Evolutionary conservation across 164 flowering plant species (phyloP), one percentile per base, ranked within the genome.

Genomic region (Magnolia changhungtana): DNA sequence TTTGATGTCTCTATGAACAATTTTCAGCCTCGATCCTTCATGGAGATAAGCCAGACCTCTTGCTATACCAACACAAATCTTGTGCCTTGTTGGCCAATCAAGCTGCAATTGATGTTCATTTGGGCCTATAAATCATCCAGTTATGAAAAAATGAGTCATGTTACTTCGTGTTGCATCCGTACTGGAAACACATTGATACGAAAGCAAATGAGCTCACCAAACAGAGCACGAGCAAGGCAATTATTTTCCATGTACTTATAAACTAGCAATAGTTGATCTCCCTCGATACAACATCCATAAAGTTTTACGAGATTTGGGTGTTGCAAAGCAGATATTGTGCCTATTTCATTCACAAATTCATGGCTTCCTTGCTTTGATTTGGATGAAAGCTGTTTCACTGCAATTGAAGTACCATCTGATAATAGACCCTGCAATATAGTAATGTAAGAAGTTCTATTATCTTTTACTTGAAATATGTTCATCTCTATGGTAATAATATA

Each of bases 1-100:
- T 76, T 90, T 90, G 71, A 90, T 90, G 83, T 90, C 93, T 81
- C 93, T 77, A 71, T 90, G 93, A 73, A 90, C 91, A 77, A 90
- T 87, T 74, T 86, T 90, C 29, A 90, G 80, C 29, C 77, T 80
- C 50, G 94, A 89, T 79, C 88, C 94, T 81, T 90, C 92, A 74
- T 90, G 94, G 52, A 90, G 91, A 80, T 78, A 89, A 21, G 87
- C 85, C 24, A 90, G 76, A 61, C 92, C 94, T 78, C 77, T 88
- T 6, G 94, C 92, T 23, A 90, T 84, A 27, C 92, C 94, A 9
- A 81, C 20, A 71, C 90, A 87, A 55, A 90, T 88, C 74, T 78
- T 87, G 4, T 52, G 82, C 77, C 94, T 87, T 4, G 85, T 89
- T 65, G 88, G 86, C 94, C 94, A 90, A 50, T 87, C 83, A 75